Evolutionary conservation across 139 green algal genomes (phyloP), one percentile per base, ranked within the genome.

Genomic region (Pseudopediastrum boryanum): DNA sequence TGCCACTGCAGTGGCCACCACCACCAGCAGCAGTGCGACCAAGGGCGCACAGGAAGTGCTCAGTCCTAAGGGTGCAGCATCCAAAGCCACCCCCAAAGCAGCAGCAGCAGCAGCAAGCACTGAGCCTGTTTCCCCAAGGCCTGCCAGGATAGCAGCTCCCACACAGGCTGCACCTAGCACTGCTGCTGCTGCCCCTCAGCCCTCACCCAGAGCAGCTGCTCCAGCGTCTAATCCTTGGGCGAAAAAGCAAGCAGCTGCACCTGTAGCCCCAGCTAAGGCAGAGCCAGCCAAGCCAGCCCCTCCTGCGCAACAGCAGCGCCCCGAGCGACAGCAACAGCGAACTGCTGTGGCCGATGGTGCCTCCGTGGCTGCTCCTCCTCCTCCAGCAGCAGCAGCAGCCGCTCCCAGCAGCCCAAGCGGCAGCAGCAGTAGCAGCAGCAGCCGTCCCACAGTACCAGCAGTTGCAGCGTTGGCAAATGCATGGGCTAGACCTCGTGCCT

Each of bases 31-130:
- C 61, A 51, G 19, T 51, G 59, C 23, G 51, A 67, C 4, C 51
- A 52, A 13, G 25, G 31, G 71, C 35, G 29, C n/a, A n/a, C n/a
- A n/a, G n/a, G n/a, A n/a, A n/a, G n/a, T n/a, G 50, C 50, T 19
- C 19, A 19, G 50, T 21, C 50, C 19, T 21, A 19, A 67, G 4
- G 52, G 52, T 16, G 50, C 50, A 21, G 50, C 50, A 58, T 67
- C 35, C 52, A 41, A 12, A 68, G 54, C 71, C 9, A 58, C 43
- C 38, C 46, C n/a, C 46, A 31, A 25, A 31, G 67, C 46, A 19
- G 56, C 56, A 79, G 58, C 72, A 71, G 72, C 41, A 63, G 72
- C 44, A 59, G 56, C 35, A 46, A 12, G 46, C 46, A 56, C 46
- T 12, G 46, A 12, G 46, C n/a, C n/a, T n/a, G n/a, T n/a, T n/a